phyloP scores from a whole-genome alignment of 805 yeast genomes.

The Lachancea kluyveri region DNA sequence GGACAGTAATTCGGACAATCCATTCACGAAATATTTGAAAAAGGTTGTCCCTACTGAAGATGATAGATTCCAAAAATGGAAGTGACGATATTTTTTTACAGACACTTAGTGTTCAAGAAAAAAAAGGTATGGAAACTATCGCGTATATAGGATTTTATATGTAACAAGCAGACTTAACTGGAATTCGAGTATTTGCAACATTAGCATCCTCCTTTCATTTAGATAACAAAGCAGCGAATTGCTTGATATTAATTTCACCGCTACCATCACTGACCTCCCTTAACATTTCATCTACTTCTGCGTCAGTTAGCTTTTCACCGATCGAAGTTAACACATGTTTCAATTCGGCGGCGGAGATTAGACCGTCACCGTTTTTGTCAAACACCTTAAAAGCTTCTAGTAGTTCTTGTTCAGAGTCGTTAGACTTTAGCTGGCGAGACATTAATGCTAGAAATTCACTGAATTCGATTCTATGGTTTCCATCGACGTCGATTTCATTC shows the following conservation, averaged over 20 bases:
- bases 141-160: no score
- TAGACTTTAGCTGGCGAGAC: conserved; percentile 92
- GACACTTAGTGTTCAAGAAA: no score
- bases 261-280: conserved; percentile 94
- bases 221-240: conserved; percentile 86
- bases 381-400: conserved; percentile 97
- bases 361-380: conserved; percentile 94
- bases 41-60: conserved; percentile 34
- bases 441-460: conserved; percentile 78
- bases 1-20: conserved; percentile 26
- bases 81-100: background rate
- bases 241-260: conserved; percentile 95
- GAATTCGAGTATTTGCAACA: no score
- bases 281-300: conserved; percentile 96
- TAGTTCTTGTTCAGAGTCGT: conserved; percentile 94
- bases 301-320: conserved; percentile 94
- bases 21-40: conserved; percentile 33
- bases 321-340: conserved; percentile 95
- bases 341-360: conserved; percentile 92
- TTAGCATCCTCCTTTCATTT: no score
- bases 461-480: conserved; percentile 84
- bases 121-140: conserved; percentile 1
- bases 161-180: no score
- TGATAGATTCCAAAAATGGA: conserved; percentile 28
- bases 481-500: conserved; percentile 94